Percentiles rank a stretch among this genome's conserved stretches.
These are phyloP conservation scores for Metschnikowia similis DNA, from an alignment of 805 yeast species.

Conservation along the genomic window DNA sequence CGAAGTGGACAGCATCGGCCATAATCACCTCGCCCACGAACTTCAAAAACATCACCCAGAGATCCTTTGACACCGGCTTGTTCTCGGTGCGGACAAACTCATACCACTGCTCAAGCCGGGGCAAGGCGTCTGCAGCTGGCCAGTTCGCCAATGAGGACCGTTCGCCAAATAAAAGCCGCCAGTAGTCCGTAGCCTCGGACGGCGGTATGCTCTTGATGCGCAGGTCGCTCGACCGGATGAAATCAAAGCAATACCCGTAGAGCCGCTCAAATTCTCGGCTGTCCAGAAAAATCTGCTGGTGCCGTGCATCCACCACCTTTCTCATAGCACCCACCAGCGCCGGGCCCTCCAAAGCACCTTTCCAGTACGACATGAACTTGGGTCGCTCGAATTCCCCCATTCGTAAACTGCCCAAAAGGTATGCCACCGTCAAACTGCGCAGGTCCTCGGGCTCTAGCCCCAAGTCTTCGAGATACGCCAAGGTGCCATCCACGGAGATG, in stretches of 20 bases:
- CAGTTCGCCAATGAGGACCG: background rate
- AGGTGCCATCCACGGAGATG: constrained; percentile 78
- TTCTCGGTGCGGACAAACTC: constrained; percentile 46
- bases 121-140: constrained; percentile 4
- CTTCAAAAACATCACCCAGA: constrained; percentile 79
- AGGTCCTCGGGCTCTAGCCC: constrained; percentile 72
- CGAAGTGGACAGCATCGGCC: constrained; percentile 46
- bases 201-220: constrained; percentile 48
- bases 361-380: constrained; percentile 61
- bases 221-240: constrained; percentile 52
- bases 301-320: constrained; percentile 5
- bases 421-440: constrained; percentile 65
- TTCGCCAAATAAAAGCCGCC: constrained; percentile 59
- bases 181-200: constrained; percentile 69
- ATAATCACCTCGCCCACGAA: constrained; percentile 50
- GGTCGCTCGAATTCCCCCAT: constrained; percentile 56
- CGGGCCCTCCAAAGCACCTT: constrained; percentile 9
- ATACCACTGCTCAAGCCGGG: constrained; percentile 53
- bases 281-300: constrained; percentile 20
- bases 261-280: constrained; percentile 47
- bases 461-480: constrained; percentile 61
- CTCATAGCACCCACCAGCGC: constrained; percentile 43
- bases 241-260: constrained; percentile 69
- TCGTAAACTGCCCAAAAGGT: constrained; percentile 59
- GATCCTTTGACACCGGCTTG: constrained; percentile 59